Conservation (phyloP, 352 stramenopile genomes). For the Phytophthora pinifolia region DNA sequence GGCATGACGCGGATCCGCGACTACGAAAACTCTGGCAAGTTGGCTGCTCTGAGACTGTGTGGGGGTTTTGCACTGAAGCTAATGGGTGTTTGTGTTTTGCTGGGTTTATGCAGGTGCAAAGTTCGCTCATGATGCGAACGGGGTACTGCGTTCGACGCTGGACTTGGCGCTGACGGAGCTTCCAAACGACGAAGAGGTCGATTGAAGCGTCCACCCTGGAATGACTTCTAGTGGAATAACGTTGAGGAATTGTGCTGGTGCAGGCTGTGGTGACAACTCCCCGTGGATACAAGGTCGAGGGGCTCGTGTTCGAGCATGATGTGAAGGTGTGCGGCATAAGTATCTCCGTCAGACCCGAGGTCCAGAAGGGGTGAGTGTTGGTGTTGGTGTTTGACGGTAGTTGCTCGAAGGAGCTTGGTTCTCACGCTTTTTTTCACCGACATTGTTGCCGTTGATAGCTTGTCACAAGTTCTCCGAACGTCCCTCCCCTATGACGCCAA, state of each 20-base stretch:
- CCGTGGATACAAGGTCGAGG: conserved; percentile 68
- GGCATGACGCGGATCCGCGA: conserved; percentile 81
- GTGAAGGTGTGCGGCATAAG: conserved; percentile 79
- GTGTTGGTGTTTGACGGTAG: neutral
- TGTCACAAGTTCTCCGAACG: conserved; percentile 51
- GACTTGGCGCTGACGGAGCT: conserved; percentile 78
- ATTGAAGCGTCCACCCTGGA: neutral
- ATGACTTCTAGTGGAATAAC: conserved; percentile 1
- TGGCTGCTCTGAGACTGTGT: neutral
- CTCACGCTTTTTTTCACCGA: neutral
- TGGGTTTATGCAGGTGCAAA: conserved; percentile 34
- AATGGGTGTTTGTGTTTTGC: neutral
- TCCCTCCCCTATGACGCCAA: conserved; percentile 71
- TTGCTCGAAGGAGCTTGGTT: neutral
- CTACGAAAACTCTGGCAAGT: conserved; percentile 63
- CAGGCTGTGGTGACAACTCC: conserved; percentile 79
- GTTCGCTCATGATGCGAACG: conserved; percentile 77
- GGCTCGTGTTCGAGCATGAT: conserved; percentile 73
- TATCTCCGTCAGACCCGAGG: conserved; percentile 46
- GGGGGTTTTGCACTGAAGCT: neutral
- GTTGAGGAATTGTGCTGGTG: neutral
- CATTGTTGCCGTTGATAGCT: conserved; percentile 23
- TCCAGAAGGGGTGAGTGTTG: conserved; percentile 45
- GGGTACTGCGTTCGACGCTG: conserved; percentile 62
- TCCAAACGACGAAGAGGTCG: conserved; percentile 79